These are phyloP conservation scores for Leccinum subtestaceum DNA, from an alignment of 768 basidiomycete genomes.

Conservation along the genomic window DNA sequence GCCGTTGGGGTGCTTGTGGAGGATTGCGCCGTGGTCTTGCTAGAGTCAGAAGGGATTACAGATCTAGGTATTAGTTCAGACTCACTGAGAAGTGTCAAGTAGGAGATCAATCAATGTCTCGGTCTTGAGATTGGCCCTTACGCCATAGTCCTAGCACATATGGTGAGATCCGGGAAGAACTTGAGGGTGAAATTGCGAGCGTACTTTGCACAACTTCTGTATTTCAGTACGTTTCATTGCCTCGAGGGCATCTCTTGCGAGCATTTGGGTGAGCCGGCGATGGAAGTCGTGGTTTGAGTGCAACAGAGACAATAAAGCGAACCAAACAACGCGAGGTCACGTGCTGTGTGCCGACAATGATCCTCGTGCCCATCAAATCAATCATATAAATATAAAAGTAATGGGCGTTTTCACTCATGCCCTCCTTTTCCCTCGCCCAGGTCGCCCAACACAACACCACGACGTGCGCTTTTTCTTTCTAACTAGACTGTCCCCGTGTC, in stretches of 20 bases:
- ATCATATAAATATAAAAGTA: not conserved
- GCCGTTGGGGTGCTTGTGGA: constrained; percentile 24
- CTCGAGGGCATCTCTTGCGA: constrained; percentile 45
- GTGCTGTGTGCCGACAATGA: constrained; percentile 21
- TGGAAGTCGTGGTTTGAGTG: constrained; percentile 41
- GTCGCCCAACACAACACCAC: constrained; percentile 57
- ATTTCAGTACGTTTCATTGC: constrained; percentile 51
- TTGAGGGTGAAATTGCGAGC: constrained; percentile 13
- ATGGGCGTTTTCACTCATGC: constrained; percentile 13
- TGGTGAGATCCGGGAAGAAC: constrained; percentile 14
- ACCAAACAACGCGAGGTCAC: constrained; percentile 54
- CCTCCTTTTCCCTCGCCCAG: constrained; percentile 51
- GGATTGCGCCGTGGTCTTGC: constrained; percentile 27
- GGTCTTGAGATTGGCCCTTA: constrained; percentile 80
- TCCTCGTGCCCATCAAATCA: not conserved
- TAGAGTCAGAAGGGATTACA: constrained; percentile 34
- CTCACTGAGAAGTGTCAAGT: constrained; percentile 47
- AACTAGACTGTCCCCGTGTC: not conserved
- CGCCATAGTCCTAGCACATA: constrained; percentile 61
- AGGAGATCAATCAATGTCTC: constrained; percentile 76
- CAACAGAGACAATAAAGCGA: constrained; percentile 41
- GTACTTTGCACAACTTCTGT: constrained; percentile 65
- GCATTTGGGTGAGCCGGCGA: constrained; percentile 27
- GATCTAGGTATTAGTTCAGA: constrained; percentile 35
- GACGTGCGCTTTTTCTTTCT: constrained; percentile 36